Conservation (phyloP, 495 filamentous ascomycete species). For the Xylaria nigripes region DNA sequence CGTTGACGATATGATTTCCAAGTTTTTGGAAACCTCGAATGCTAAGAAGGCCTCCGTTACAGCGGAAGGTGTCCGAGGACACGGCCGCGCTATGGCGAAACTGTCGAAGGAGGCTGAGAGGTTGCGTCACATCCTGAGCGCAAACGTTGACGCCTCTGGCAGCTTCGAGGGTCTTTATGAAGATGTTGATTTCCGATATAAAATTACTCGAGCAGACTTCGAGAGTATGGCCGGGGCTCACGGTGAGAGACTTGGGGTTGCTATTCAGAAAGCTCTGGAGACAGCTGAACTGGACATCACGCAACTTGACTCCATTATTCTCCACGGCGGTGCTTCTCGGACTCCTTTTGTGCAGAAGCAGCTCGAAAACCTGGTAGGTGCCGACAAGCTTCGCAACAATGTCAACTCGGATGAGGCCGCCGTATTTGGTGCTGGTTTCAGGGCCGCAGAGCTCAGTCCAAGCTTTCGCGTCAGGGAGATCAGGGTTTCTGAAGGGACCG, state of each 20-base stretch:
- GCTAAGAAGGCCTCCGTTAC: conserved; percentile 60
- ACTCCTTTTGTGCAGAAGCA: conserved; percentile 91
- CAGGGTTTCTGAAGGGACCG: conserved; percentile 60
- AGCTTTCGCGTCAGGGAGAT: conserved; percentile 98
- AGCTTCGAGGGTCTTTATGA: conserved; percentile 85
- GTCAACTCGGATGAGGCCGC: conserved; percentile 97
- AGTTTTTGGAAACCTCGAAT: conserved; percentile 63
- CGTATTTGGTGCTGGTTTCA: conserved; percentile 94
- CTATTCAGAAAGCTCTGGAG: conserved; percentile 66
- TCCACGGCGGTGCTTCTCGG: conserved; percentile 83
- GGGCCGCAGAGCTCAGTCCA: conserved; percentile 81
- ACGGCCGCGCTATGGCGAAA: conserved; percentile 80
- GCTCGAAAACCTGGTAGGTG: conserved; percentile 67
- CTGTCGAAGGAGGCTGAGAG: conserved; percentile 87
- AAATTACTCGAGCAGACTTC: conserved; percentile 71
- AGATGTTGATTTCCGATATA: conserved; percentile 88
- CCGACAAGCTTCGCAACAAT: conserved; percentile 76
- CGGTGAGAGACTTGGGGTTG: conserved; percentile 56
- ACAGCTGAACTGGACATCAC: conserved; percentile 61
- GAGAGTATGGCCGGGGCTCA: conserved; percentile 70
- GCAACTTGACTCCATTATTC: conserved; percentile 83
- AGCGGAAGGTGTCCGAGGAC: conserved; percentile 51
- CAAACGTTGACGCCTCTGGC: conserved; percentile 72
- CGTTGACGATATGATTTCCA: conserved; percentile 73
- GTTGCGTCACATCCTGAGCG: conserved; percentile 81